A percentile compares a stretch with the other conserved stretches of the same genome.
Conservation (phyloP, 306 rosid genomes). For the Canavalia gladiata region DNA sequence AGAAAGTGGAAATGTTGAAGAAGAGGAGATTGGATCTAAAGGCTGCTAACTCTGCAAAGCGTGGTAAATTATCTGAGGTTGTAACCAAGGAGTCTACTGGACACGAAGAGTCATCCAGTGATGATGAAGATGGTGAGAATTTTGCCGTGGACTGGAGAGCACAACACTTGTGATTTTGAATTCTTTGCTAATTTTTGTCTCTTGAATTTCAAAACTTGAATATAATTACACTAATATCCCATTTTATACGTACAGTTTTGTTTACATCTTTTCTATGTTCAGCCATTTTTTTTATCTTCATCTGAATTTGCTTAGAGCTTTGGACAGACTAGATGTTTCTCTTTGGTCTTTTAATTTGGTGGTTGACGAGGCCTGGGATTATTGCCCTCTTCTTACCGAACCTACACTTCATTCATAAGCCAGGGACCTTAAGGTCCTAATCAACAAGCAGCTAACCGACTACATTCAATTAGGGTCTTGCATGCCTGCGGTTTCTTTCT, state of each 20-base stretch:
- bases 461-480: too few relatives aligned
- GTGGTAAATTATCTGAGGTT: slow-evolving; percentile 52
- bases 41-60: slow-evolving; percentile 66
- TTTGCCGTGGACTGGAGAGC: slow-evolving; percentile 97
- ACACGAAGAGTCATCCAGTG: slow-evolving; percentile 72
- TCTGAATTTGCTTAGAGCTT: slow-evolving; percentile 26
- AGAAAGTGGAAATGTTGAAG: slow-evolving; percentile 79
- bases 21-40: slow-evolving; percentile 74
- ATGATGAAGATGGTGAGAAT: slow-evolving; percentile 75
- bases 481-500: too few relatives aligned
- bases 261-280: slow-evolving; percentile 17
- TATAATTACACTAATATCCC: slow-evolving; percentile 26
- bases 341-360: slow-evolving; percentile 5
- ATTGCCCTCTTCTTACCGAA: neutral
- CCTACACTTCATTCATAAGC: neutral
- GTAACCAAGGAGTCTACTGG: slow-evolving; percentile 55
- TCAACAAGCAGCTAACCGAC: too few relatives aligned
- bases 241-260: slow-evolving; percentile 38
- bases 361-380: neutral
- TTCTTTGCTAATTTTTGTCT: slow-evolving; percentile 23
- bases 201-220: slow-evolving; percentile 37
- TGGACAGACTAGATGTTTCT: slow-evolving; percentile 10
- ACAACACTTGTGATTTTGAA: slow-evolving; percentile 79
- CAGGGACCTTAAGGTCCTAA: neutral
- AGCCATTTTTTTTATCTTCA: neutral